Percentiles rank a stretch among this genome's conserved stretches.
Conservation (phyloP, 1,284 basidiomycete genomes). For the Cryptococcus sp. region DNA sequence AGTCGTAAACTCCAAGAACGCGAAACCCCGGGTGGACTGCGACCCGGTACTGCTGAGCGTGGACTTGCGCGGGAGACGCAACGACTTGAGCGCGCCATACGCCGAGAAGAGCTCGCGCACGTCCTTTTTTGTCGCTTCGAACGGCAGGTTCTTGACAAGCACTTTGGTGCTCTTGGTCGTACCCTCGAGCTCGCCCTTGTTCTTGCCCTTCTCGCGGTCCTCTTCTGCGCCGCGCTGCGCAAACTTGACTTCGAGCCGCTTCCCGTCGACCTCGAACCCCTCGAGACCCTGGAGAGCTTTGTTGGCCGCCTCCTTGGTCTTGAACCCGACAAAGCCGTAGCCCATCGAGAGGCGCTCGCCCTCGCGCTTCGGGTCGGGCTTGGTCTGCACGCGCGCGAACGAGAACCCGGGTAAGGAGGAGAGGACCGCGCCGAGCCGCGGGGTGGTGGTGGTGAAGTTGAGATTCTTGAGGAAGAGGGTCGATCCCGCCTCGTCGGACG, state of each 20-base stretch:
- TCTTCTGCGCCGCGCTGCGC: conserved; percentile 79
- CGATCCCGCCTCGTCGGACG: conserved; percentile 61
- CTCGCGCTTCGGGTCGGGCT: conserved; percentile 74
- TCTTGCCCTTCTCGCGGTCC: conserved; percentile 51
- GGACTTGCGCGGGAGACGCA: conserved; percentile 82
- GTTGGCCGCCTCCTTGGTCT: conserved; percentile 66
- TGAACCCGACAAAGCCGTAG: conserved; percentile 94
- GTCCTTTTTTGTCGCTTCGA: conserved; percentile 92
- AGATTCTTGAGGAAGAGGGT: conserved; percentile 96
- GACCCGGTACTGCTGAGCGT: conserved; percentile 62
- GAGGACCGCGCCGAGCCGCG: conserved; percentile 68
- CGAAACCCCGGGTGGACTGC: conserved; percentile 69
- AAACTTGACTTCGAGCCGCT: conserved; percentile 77
- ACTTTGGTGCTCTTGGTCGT: conserved; percentile 73
- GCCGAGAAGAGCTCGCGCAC: conserved; percentile 82
- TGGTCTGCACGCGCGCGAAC: conserved; percentile 89
- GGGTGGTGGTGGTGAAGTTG: conserved; percentile 80
- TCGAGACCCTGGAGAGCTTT: conserved; percentile 75
- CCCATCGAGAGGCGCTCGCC: conserved; percentile 76
- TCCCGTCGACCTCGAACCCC: conserved; percentile 81
- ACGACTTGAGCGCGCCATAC: conserved; percentile 87
- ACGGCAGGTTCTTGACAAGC: conserved; percentile 95
- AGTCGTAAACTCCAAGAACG: conserved; percentile 89
- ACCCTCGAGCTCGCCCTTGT: conserved; percentile 34
- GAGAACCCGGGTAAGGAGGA: conserved; percentile 74